Base-by-base conservation (phyloP, 768 basidiomycete species). In the Ephemerocybe angulata region DNA sequence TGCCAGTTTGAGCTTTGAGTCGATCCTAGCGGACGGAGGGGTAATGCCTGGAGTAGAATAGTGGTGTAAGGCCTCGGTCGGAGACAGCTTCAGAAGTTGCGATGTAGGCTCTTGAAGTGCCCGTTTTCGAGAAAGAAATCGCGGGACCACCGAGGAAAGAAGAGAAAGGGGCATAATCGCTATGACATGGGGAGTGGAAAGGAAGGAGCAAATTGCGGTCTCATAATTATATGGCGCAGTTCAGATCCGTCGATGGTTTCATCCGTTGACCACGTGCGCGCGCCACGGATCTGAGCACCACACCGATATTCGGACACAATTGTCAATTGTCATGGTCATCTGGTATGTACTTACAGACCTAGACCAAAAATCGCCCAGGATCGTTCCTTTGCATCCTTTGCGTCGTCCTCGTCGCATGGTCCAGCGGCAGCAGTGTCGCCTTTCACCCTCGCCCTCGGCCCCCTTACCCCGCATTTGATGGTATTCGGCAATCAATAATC, bases 21-120 rank as follows among this genome's bases (percentile, higher is more conserved):
- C 81, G 30, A 91, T 75, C 40, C 90, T 82, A 44, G 90, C 77
- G 7, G 88, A 89, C 0, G 89, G 87, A 0, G 90, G 90, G 21
- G 81, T 74, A 19, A 84, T 73, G 29, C 87, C 87, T 11, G 88
- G 85, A 17, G 75, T 82, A 50, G 84, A 81, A 65, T 85, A 92
- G 62, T 88, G 76, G 24, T 70, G 68, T 31, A 83, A 68, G 25
- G 70, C 69, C 4, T 68, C 65, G 10, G 63, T 48, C 2, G 70
- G 70, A 2, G 69, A 63, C 35, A 63, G 60, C 21, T 65, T 61
- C 38, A 63, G 60, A 11, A 64, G 62, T 48, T 69, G 64, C 25
- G 55, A 46, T 31, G 59, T 63, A 4, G 54, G 33, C 40, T 54
- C 30, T 52, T 31, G 43, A 43, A 50, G 10, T 57, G 51, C 10